Evolutionary conservation across 2,329 filamentous ascomycete genomes (phyloP), one percentile per base, ranked within the genome.

Genomic region (Cladophialophora yegresii): DNA sequence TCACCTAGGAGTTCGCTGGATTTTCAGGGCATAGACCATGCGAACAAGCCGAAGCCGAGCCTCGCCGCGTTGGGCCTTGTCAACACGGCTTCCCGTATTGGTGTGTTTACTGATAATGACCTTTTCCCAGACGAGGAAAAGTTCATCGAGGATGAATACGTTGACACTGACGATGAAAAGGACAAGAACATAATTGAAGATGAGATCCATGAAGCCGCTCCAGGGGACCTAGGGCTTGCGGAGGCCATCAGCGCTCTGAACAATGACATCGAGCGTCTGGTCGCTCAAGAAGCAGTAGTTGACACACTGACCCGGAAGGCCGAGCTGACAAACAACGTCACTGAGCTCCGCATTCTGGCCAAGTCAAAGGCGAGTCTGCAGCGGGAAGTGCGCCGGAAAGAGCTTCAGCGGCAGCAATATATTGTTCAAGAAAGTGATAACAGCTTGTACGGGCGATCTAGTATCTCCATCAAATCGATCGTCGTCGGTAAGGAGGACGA

Each of bases 341-440:
- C 93, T 1, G 95, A 99, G 76, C 77, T 99, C 58, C 86, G 95
- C 36, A 98, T 99, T 67, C 77, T 99, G 57, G 87, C 89, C 61
- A 99, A 99, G 76, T 97, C 92, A 0, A 96, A 95, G 76, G 89
- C 92, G 33, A 99, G 95, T 76, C 80, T 99, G 63, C 90, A 96
- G 73, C 85, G 95, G 69, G 95, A 99, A 76, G 92, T 98, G 61
- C 86, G 92, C 62, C 87, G 93, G 36, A 99, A 98, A 75, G 93
- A 98, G 77, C 85, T 99, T 73, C 95, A 99, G 75, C 86, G 93
- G 58, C 95, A 96, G 76, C 96, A 99, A 75, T 99, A 99, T 72
- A 91, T 96, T 53, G 87, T 98, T 7, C 95, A 99, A 77, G 95
- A 99, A 77, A 97, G 92, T 73, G 96, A 99, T 75, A 99, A 96